Evolutionary conservation across 225 moss, liverwort and hornwort genomes (phyloP), one percentile per base, ranked within the genome.

Genomic region (Pleurozium schreberi): DNA sequence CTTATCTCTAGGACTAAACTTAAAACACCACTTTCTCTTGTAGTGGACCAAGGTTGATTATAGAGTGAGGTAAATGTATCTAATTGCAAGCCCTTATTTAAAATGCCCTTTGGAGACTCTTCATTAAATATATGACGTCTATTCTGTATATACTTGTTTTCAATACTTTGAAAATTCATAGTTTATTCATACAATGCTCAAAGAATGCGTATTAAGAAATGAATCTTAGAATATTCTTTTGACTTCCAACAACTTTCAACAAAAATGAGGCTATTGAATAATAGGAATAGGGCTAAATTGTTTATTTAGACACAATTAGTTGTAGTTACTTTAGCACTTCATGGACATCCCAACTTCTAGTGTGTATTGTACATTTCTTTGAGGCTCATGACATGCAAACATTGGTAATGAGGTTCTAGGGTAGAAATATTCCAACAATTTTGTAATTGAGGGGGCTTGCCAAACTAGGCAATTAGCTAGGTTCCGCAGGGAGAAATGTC

Each of bases 81-180:
- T n/a, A 40, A 42, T 42, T 42, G 42, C 26, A 8, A 70, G 8
- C 1, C 26, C 8, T 42, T 69, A 26, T 9, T 42, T 26, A 14
- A 42, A 42, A 14, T 3, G 3, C 0, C 8, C 9, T 0, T 12
- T 69, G 8, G 8, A 69, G 2, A 42, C 8, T 42, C 8, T 25
- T 69, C 40, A 6, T 69, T 25, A 13, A 42, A n/a, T n/a, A n/a
- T n/a, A n/a, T n/a, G 1, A 0, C 5, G 3, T 70, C 8, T 42
- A 25, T 42, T 42, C 26, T 26, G 5, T 3, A 3, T 23, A 40
- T 2, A 69, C 5, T 4, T 69, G 26, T 69, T 69, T 69, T 69
- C 3, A 69, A 12, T 4, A 40, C 13, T 22, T 67, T 67, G 1
- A n/a, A 53, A 53, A 14, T 53, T 53, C 53, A 14, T 14, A 53